Evolutionary conservation across 768 basidiomycete species (phyloP), one percentile per base, ranked within the genome.

Genomic region (Mycena crocata): DNA sequence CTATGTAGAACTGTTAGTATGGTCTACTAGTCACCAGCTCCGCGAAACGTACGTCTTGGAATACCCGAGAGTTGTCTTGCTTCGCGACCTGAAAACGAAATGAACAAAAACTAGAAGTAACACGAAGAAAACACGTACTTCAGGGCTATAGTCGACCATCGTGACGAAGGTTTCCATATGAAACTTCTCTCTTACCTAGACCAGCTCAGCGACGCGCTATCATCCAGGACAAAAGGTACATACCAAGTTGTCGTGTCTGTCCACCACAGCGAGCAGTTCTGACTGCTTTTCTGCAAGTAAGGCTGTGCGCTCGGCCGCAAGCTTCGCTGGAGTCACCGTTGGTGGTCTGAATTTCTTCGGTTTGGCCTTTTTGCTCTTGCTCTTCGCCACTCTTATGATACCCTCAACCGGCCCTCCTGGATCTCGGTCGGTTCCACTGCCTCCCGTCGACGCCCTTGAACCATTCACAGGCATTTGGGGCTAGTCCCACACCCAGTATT

Each of bases 81-180:
- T 85, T 92, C 89, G 62, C 50, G 23, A 67, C 35, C 57, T 60
- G 15, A 52, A 48, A 52, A 50, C 44, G 26, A 62, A 15, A 5
- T 57, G 30, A 60, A 55, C 26, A 62, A 71, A 51, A 31, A 40
- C 39, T n/a, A 46, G 66, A 17, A 39, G 39, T 4, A 19, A 26
- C 30, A 52, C 44, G 34, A 42, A 26, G 17, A 61, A 26, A 24
- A 19, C 17, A 81, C 87, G 54, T 66, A 95, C 95, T 79, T 92
- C 84, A 69, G 95, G 96, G 77, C 96, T 86, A 76, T 89, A 98
- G 23, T 83, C 84, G 37, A 95, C 79, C 81, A 97, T 83, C 28
- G 86, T 89, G 3, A 89, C 86, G 74, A 92, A 96, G 63, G 90
- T 83, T 69, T 96, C 91, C 78, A 97, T 84, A 74, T 98, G 96